Evolutionary conservation across 345 rosid genomes (phyloP).

Genomic region (Chamaenerion angustifolium): DNA sequence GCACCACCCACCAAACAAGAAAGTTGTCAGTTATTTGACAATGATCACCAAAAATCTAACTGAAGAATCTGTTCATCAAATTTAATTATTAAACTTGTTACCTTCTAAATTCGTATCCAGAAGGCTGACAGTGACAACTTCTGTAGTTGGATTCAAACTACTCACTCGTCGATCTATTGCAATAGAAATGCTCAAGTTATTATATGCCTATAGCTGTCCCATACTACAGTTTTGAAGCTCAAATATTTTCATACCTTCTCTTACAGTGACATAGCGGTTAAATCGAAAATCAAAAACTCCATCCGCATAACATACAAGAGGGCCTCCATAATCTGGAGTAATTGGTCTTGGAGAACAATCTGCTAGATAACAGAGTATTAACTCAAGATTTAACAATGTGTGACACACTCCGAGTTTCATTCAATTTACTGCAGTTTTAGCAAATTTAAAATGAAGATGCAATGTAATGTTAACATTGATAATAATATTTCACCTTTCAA

Average conservation of each 20-base stretch:
- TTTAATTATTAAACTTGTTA: conserved; percentile 6
- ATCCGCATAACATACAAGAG: conserved; percentile 62
- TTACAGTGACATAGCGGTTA: conserved; percentile 54
- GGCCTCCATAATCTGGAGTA: conserved; percentile 71
- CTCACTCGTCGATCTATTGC: conserved; percentile 52
- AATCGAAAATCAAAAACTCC: conserved; percentile 68
- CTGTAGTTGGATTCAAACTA: conserved; percentile 44
- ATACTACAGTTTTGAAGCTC: too few species aligned
- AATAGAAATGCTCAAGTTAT: conserved; percentile 3
- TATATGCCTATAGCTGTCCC: neutral
- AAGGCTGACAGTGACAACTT: conserved; percentile 38
- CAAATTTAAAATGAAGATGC: neutral
- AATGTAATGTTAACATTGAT: neutral
- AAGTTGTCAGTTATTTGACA: neutral
- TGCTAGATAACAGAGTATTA: conserved; percentile 10
- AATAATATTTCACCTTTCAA: conserved; percentile 23
- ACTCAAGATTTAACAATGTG: neutral
- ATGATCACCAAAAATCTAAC: too few species aligned
- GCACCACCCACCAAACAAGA: neutral
- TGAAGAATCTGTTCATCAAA: too few species aligned
- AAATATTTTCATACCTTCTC: conserved; percentile 47
- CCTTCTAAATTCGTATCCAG: conserved; percentile 40
- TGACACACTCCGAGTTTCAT: neutral
- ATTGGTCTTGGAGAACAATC: conserved; percentile 49
- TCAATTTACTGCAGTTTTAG: neutral